Conservation (phyloP, 305 asterid genomes). For the Fraxinus dipetala region DNA sequence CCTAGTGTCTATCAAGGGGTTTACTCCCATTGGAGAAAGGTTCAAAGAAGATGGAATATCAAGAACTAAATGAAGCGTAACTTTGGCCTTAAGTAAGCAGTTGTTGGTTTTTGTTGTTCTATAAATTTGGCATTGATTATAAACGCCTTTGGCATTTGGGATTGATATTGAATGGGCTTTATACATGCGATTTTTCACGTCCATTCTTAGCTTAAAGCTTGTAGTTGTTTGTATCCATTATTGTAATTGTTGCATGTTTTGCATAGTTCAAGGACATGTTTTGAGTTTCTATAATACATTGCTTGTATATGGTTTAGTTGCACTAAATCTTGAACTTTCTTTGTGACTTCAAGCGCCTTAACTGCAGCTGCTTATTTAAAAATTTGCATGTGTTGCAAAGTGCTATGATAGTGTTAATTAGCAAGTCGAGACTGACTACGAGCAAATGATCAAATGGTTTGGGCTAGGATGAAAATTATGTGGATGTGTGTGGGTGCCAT, state of each 20-base stretch:
- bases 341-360: not conserved
- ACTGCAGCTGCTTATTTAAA: not conserved
- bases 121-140: not conserved
- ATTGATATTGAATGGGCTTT: not conserved
- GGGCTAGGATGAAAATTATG: not conserved
- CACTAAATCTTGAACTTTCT: not conserved
- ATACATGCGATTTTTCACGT: not conserved
- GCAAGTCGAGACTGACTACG: not conserved
- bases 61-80: not conserved
- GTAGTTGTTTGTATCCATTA: not conserved
- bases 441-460: not conserved
- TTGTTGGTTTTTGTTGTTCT: not conserved
- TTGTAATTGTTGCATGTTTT: not conserved
- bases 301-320: not conserved
- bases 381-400: not conserved
- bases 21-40: not conserved
- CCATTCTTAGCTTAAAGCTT: not conserved
- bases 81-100: not conserved
- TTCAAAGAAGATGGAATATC: not conserved
- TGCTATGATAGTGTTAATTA: not conserved
- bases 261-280: not conserved
- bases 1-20: slow-evolving; percentile 4
- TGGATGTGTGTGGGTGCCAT: not conserved
- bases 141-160: not conserved
- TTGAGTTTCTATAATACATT: not conserved